Conservation (phyloP, 306 rosid species). For the Acacia acuminata region DNA sequence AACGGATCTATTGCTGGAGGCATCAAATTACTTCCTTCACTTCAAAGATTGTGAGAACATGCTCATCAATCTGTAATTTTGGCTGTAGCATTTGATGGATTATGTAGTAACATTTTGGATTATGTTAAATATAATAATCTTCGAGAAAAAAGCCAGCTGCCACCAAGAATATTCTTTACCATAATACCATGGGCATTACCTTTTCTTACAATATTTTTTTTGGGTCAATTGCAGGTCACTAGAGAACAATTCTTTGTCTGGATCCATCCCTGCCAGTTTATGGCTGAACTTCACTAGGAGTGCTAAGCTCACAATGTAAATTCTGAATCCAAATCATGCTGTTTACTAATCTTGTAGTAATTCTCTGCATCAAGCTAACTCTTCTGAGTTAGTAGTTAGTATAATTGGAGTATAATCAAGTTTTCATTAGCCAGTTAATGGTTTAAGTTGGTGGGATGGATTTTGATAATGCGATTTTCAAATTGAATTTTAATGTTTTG, state of each 20-base stretch:
- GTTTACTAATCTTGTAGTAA: not conserved
- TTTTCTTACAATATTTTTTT: slow-evolving; percentile 16
- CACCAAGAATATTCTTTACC: slow-evolving; percentile 20
- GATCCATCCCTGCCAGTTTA: slow-evolving; percentile 49
- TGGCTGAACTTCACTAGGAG: slow-evolving; percentile 47
- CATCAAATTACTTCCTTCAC: slow-evolving; percentile 57
- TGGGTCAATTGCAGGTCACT: slow-evolving; percentile 54
- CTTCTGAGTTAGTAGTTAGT: not conserved
- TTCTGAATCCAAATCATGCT: slow-evolving; percentile 26
- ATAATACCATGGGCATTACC: not conserved
- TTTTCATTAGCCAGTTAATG: slow-evolving; percentile 1
- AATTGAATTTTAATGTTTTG: slow-evolving; percentile 25
- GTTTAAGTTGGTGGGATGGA: slow-evolving; percentile 19
- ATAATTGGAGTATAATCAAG: not conserved
- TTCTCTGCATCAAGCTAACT: slow-evolving; percentile 20
- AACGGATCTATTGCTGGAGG: slow-evolving; percentile 65
- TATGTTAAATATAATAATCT: slow-evolving; percentile 15
- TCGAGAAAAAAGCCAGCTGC: slow-evolving; percentile 1
- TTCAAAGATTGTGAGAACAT: slow-evolving; percentile 72
- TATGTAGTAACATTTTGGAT: not conserved
- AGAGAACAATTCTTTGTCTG: slow-evolving; percentile 51
- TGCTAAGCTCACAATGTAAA: slow-evolving; percentile 59
- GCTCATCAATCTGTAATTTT: slow-evolving; percentile 23
- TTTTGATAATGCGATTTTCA: slow-evolving; percentile 22
- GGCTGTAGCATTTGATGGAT: slow-evolving; percentile 8